phyloP scores from a whole-genome alignment of 257 asterid genomes.

The Lycium ferocissimum region DNA sequence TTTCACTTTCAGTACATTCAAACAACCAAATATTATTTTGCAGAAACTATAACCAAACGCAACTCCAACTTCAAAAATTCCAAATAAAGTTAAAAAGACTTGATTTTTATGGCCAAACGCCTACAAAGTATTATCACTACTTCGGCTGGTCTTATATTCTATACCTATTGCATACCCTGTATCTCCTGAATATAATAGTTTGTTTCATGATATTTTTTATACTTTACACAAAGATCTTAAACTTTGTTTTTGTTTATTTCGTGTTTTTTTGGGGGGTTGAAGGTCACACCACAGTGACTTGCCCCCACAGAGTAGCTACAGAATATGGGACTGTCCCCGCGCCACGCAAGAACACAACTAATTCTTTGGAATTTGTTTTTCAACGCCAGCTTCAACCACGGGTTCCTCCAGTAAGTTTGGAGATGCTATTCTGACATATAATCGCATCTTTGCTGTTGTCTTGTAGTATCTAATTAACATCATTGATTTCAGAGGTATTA shows the following conservation, averaged over 20 bases:
- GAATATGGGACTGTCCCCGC: constrained; percentile 85
- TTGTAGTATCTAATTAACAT: neutral
- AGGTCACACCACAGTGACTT: constrained; percentile 91
- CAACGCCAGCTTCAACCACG: constrained; percentile 74
- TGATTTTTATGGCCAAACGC: too few species aligned
- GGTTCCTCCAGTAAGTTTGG: constrained; percentile 53
- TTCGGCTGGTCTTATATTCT: neutral
- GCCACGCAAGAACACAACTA: constrained; percentile 57
- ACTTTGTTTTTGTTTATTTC: neutral
- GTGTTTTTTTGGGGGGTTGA: constrained; percentile 40
- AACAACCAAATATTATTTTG: too few species aligned
- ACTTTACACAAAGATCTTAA: neutral
- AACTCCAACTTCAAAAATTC: too few species aligned
- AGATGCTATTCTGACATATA: neutral
- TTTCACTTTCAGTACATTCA: too few species aligned
- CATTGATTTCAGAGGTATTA: neutral
- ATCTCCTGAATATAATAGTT: neutral
- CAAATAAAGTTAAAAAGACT: too few species aligned
- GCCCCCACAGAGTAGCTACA: constrained; percentile 91
- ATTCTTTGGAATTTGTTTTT: constrained; percentile 74
- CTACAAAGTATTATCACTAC: neutral
- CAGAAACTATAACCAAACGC: too few species aligned
- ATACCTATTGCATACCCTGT: too few species aligned
- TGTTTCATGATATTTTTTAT: neutral
- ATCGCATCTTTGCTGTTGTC: neutral